Conservation (phyloP, 306 rosid species). For the Quercus variabilis region DNA sequence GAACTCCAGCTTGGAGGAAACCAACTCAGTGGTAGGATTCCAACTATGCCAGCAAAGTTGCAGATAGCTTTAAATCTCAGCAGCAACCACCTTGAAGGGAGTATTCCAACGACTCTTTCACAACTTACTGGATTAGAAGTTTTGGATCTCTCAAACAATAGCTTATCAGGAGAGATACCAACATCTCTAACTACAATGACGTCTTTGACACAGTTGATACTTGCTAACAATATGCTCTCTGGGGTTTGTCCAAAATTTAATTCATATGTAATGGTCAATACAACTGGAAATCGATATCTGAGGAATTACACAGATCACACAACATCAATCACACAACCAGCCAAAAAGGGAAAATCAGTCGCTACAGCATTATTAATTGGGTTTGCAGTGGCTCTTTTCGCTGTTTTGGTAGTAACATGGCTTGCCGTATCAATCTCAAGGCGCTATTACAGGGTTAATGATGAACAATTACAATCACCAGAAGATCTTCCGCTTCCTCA, state of each 20-base stretch:
- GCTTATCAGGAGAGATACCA: constrained; percentile 58
- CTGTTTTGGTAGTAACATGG: constrained; percentile 31
- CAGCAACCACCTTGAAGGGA: constrained; percentile 53
- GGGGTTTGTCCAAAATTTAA: constrained; percentile 41
- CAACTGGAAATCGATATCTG: constrained; percentile 25
- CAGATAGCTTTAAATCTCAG: constrained; percentile 80
- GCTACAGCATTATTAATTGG: constrained; percentile 38
- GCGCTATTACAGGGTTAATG: constrained; percentile 43
- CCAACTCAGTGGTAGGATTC: constrained; percentile 50
- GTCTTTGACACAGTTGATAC: constrained; percentile 48
- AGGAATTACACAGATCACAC: background rate
- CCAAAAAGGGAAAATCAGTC: constrained; percentile 35
- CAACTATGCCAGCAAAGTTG: constrained; percentile 47
- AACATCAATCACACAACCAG: background rate
- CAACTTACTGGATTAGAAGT: constrained; percentile 37
- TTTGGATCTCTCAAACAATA: constrained; percentile 82
- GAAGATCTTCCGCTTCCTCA: constrained; percentile 44
- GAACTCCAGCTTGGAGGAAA: constrained; percentile 79
- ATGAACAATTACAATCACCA: constrained; percentile 28
- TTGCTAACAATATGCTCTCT: constrained; percentile 53
- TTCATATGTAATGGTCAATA: constrained; percentile 5
- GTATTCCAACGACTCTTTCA: constrained; percentile 38
- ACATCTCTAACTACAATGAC: background rate
- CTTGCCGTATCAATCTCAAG: constrained; percentile 39
- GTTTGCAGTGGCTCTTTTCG: constrained; percentile 44